A percentile compares a stretch with the other conserved stretches of the same genome.
These are phyloP conservation scores for Urochloa ruziziensis DNA, from an alignment of 176 grass and related monocot genomes.

Conservation along the genomic window DNA sequence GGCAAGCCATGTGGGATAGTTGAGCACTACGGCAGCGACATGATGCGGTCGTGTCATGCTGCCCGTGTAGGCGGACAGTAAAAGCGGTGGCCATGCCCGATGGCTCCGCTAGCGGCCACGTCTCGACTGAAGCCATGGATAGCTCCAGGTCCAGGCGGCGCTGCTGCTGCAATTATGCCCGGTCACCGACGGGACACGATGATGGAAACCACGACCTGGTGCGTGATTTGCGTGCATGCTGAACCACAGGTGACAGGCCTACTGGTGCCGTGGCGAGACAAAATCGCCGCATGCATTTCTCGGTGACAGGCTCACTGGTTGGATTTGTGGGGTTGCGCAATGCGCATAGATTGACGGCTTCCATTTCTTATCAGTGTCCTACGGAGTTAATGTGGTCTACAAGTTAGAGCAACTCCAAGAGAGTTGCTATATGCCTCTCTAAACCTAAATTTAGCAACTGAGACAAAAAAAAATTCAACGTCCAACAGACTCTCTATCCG, in stretches of 20 bases:
- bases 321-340: neutral
- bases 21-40: neutral
- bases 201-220: neutral
- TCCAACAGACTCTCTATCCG: too few species aligned
- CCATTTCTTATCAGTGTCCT: neutral
- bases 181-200: conserved; percentile 10
- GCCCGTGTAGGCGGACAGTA: neutral
- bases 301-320: neutral
- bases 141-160: neutral
- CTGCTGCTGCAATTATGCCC: neutral
- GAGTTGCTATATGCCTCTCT: too few species aligned
- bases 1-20: conserved; percentile 14
- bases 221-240: neutral
- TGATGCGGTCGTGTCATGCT: neutral
- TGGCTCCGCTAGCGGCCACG: neutral
- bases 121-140: neutral
- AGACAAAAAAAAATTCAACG: too few species aligned
- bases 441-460: too few species aligned
- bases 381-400: neutral
- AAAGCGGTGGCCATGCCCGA: neutral
- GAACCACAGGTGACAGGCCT: too few species aligned
- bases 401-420: too few species aligned
- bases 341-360: too few species aligned
- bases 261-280: neutral
- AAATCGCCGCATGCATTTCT: neutral